A percentile compares a stretch with the other conserved stretches of the same genome.
Evolutionary conservation across 2,329 filamentous ascomycete genomes (phyloP).

Genomic region (Domatiomyces globalis): DNA sequence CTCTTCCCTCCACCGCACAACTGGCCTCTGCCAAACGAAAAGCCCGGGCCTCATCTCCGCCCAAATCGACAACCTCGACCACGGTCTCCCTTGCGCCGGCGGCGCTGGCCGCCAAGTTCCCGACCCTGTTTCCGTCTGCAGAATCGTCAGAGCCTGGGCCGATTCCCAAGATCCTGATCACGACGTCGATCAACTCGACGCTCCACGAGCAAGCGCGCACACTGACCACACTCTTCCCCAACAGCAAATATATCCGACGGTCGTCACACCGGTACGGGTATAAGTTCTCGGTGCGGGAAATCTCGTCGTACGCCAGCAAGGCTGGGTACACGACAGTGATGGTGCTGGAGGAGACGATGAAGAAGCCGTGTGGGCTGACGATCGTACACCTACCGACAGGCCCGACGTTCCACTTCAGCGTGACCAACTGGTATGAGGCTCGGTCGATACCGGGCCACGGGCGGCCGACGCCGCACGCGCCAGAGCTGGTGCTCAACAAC

Average conservation of each 20-base stretch:
- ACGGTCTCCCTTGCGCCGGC: conserved; percentile 48
- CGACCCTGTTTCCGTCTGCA: conserved; percentile 36
- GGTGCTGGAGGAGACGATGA: conserved; percentile 77
- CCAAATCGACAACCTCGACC: conserved; percentile 42
- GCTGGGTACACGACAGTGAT: conserved; percentile 72
- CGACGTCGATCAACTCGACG: conserved; percentile 76
- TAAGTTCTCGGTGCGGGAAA: conserved; percentile 87
- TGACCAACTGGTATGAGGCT: conserved; percentile 81
- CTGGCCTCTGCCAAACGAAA: conserved; percentile 22
- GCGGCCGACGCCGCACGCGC: conserved; percentile 78
- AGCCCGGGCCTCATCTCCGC: conserved; percentile 40
- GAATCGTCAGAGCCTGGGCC: conserved; percentile 34
- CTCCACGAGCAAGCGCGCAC: conserved; percentile 71
- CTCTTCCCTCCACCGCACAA: conserved; percentile 14
- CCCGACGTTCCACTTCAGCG: conserved; percentile 83
- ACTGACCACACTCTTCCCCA: conserved; percentile 69
- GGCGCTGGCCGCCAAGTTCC: conserved; percentile 47
- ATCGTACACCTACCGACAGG: conserved; percentile 72
- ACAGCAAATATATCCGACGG: conserved; percentile 66
- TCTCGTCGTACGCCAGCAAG: conserved; percentile 69
- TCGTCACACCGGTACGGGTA: conserved; percentile 70
- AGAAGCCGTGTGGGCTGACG: conserved; percentile 67
- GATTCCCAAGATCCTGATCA: conserved; percentile 76
- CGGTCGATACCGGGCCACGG: conserved; percentile 80
- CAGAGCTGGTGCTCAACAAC: conserved; percentile 81